Evolutionary conservation across 2,329 filamentous ascomycete genomes (phyloP), one percentile per base, ranked within the genome.

Genomic region (Coniella vitis): DNA sequence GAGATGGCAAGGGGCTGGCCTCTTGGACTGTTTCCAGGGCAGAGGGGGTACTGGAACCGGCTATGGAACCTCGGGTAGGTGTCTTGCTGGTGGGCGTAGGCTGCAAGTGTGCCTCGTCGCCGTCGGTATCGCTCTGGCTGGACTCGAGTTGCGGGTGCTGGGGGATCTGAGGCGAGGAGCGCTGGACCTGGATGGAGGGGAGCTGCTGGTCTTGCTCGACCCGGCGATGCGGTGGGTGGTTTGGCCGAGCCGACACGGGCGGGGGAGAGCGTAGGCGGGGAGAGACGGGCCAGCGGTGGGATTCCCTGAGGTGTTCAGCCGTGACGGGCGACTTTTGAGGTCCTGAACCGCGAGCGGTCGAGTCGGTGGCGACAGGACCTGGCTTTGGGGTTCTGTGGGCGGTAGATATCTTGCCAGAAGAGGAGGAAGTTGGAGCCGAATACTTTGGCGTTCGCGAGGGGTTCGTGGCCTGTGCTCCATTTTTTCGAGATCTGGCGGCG

Each of bases 11-110:
- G 52, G 88, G 79, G 68, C 88, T 93, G 47, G 86, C 83, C 72
- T 96, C 91, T 63, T 95, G 86, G 14, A 97, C 91, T 0, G 93
- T 96, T 68, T 95, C 91, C 49, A 96, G 70, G 41, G 79, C 80
- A 42, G 83, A 75, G 32, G n/a, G n/a, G n/a, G 71, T 76, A 29
- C 46, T 49, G 16, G 29, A 34, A 29, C 31, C 47, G 45, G 75
- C 77, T 49, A 74, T 77, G 61, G 74, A 81, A 45, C 75, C 72
- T 56, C 83, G 75, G 31, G 73, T 75, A 19, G 81, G 79, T 16
- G 81, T 80, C 61, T 76, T 71, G 68, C 79, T 70, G 10, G 25
- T 29, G 5, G 25, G 25, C 43, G 79, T 80, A 17, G 77, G 68
- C 38, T 67, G 66, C n/a, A 67, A 57, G 35, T 70, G 65, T 10